Base-by-base conservation (phyloP, 1,139 yeast species). In the Casaregolazyma suthepensis region DNA sequence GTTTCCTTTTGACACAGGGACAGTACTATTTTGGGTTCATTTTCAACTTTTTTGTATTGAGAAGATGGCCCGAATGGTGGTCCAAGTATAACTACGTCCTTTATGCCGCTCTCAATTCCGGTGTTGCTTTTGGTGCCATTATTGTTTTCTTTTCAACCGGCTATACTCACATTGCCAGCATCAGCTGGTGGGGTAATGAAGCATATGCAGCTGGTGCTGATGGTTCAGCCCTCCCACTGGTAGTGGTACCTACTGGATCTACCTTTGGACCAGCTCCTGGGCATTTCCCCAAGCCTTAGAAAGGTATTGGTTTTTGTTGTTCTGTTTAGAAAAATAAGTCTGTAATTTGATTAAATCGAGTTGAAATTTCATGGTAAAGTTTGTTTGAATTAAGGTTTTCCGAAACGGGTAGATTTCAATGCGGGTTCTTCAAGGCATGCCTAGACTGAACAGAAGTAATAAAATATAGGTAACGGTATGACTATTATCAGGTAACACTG, bases 141-240 rank as follows among this genome's bases (percentile, higher is more conserved):
- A 60, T 74, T 52, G 56, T 73, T 40, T 74, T 81, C 66, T 78
- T 81, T 61, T 74, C 81, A 1, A 80, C 81, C 2, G 81, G 77
- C 58, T 78, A 74, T 56, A 56, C 55, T 29, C 73, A 73, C 13
- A 69, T 71, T 22, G 63, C 63, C 5, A 35, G 22, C 18, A 47
- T 80, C 23, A 59, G 57, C 59, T 81, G 85, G 85, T 80, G 85
- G 85, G 85, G 85, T 1, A 81, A 80, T 62, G 66, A 57, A 42
- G 78, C 79, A 20, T 53, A 67, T 6, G 68, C 63, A 52, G 61
- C 52, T 1, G 82, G 82, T 37, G 59, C 70, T 15, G 83, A 80
- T 60, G 83, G 57, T 17, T 52, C 13, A 15, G 51, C 68, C 7
- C 50, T 51, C 17, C 20, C 69, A 66, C 81, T 49, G 50, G 48